Base-by-base conservation (phyloP, 495 filamentous ascomycete genomes). In the Hypoxylon crocopeplum region DNA sequence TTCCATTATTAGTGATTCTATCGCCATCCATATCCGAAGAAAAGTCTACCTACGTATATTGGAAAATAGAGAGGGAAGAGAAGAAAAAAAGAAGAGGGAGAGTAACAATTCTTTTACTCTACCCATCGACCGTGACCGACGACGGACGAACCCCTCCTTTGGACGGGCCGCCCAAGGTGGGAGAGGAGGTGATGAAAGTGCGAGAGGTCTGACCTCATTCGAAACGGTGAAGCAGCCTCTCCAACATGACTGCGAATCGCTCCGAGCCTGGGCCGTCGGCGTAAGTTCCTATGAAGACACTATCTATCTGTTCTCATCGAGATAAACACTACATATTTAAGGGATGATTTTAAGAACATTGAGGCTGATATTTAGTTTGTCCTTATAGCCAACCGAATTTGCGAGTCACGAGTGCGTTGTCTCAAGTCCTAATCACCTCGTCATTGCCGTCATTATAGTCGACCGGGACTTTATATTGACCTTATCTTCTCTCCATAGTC, bases 361-460 rank as follows among this genome's bases (percentile, higher is more conserved):
- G 44, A 32, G 20, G 45, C 60, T 68, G 44, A 67, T 47, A 20
- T 22, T 38, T 7, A 37, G 33, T 48, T 30, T 48, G 21, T 54
- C 16, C 15, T 41, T 8, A 27, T 24, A 82, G 78, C 69, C 81
- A 80, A 72, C 81, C 83, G 57, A 88, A 88, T 69, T 71, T 88
- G 61, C 77, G 85, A 64, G 79, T 88, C 29, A 86, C 85, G 47
- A 87, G 86, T 88, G 76, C 67, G 77, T 71, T 32, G n/a, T 45
- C n/a, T 66, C 60, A 20, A 46, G 29, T 36, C 48, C 32, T 20
- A 8, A 10, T n/a, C 11, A 21, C 44, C 24, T 19, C 45, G 30
- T 27, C 45, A 12, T n/a, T n/a, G n/a, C n/a, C n/a, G n/a, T n/a
- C n/a, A n/a, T n/a, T n/a, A n/a, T n/a, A n/a, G n/a, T n/a, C 12